A percentile compares a stretch with the other conserved stretches of the same genome.
These are phyloP conservation scores for Tetraselmis striata DNA, from an alignment of 139 green algal species.

Conservation along the genomic window DNA sequence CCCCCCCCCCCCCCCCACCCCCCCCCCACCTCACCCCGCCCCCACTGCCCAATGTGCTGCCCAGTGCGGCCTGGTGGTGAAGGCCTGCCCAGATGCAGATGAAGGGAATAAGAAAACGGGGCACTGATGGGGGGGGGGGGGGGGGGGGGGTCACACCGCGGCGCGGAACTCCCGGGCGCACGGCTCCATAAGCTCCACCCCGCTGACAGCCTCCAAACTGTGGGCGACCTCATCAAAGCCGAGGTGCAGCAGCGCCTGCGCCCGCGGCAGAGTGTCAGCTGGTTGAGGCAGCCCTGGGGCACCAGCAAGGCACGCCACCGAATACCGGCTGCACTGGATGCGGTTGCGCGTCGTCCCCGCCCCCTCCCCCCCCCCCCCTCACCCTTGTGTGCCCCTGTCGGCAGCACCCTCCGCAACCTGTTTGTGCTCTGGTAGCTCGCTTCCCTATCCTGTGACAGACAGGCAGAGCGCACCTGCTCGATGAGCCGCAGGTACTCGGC, in stretches of 20 bases:
- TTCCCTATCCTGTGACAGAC: no score
- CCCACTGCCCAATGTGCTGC: no score
- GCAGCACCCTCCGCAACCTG: no score
- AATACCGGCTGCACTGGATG: no score
- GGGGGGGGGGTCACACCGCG: background rate
- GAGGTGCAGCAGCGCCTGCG: background rate
- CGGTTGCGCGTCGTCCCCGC: background rate
- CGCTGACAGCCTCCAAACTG: background rate
- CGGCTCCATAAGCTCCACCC: background rate
- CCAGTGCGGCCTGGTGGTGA: no score
- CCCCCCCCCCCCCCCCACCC: no score
- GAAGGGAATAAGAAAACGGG: background rate
- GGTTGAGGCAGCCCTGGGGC: background rate
- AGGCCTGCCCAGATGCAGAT: no score
- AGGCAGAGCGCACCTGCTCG: background rate
- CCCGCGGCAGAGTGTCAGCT: background rate
- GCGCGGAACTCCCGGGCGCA: background rate
- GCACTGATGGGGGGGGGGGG: background rate
- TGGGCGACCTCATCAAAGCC: background rate
- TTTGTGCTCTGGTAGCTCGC: no score
- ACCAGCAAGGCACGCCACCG: no score
- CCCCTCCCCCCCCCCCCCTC: background rate
- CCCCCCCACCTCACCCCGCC: no score
- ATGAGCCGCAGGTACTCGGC: background rate
- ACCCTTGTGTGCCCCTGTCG: background rate